Evolutionary conservation across 2,329 filamentous ascomycete species (phyloP), one percentile per base, ranked within the genome.

Genomic region (Elsinoe necatrix): DNA sequence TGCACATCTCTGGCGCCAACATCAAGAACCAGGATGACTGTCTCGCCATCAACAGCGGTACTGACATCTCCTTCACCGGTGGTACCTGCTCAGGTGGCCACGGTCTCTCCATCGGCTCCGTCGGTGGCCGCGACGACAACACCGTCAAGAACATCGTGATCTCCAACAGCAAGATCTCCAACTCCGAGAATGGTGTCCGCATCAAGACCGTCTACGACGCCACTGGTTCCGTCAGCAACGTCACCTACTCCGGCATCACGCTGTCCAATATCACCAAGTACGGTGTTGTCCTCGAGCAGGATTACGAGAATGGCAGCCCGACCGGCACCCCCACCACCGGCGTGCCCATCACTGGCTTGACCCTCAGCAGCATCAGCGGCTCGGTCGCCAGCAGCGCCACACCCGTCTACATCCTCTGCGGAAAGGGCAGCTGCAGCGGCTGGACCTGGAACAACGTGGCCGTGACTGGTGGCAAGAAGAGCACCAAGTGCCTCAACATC

Each of bases 261-360:
- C 69, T 82, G 1, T 72, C 69, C 39, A 66, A 68, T 41, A 81
- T 81, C 63, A 66, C 75, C 54, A 69, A 75, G 20, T 80, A 82
- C 64, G 80, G 77, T 43, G 76, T 83, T 58, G 72, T 82, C 52
- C 75, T 84, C 58, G 71, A 82, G 66, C 81, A 84, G 69, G 78
- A 82, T 65, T 82, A 81, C 62, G 68, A 75, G 62, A 77, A 77
- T 59, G 74, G 75, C 50, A 71, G 72, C 41, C 71, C 73, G 3
- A 73, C 69, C 6, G 76, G 75, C 16, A 67, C n/a, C 0, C 73
- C 76, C 9, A 77, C 74, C 34, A 62, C 63, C 23, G 77, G 77
- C 34, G 75, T 80, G n/a, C 77, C 77, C n/a, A 79, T 80, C 65
- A 80, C 77, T 7, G 73, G 70, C 6, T 61, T 80, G 5, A 73